Base-by-base conservation (phyloP, 1,284 basidiomycete genomes). In the Malassezia furfur region DNA sequence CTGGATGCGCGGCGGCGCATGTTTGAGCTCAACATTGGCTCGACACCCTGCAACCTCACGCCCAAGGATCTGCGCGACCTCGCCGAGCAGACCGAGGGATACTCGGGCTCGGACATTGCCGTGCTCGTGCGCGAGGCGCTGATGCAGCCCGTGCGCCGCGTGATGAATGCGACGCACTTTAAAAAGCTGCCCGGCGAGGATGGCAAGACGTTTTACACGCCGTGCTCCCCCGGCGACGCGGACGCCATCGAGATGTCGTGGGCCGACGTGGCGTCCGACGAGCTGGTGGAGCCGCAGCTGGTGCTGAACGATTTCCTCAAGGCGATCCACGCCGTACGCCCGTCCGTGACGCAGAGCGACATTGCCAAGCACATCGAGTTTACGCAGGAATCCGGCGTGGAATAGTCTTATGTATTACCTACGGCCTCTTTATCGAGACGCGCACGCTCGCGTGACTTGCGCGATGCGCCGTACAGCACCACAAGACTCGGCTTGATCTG, bases 131-230 rank as follows among this genome's bases (percentile, higher is more conserved):
- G 91, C 56, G 94, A 98, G 70, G 93, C 93, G 1, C 80, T 98
- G 57, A 98, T 98, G 93, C 91, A 98, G 75, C 93, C 94, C 1
- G 89, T 98, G 21, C 84, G 94, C 54, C 98, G 96, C 75, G 90
- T 98, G 39, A 82, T 96, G 41, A 84, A 85, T 25, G 91, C 94
- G 1, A 96, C 91, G 2, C 93, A 98, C 76, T 98, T 98, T 79
- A 91, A 91, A 59, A 75, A 78, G 68, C 78, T 80, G 39, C 57
- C 76, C 64, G 66, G 60, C 55, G 54, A 54, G 45, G 52, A 56
- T 36, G 54, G 58, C 30, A 58, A 59, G 8, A 59, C 50, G 49
- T 51, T 55, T n/a, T 61, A 57, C 43, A 52, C 48, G 38, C 48
- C 49, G 15, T 51, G 58, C 54, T 51, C 52, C 9, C 61, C 63